Percentiles rank a stretch among this genome's conserved stretches.
Conservation (phyloP, 805 yeast species). For the Metschnikowia bowlesiae region DNA sequence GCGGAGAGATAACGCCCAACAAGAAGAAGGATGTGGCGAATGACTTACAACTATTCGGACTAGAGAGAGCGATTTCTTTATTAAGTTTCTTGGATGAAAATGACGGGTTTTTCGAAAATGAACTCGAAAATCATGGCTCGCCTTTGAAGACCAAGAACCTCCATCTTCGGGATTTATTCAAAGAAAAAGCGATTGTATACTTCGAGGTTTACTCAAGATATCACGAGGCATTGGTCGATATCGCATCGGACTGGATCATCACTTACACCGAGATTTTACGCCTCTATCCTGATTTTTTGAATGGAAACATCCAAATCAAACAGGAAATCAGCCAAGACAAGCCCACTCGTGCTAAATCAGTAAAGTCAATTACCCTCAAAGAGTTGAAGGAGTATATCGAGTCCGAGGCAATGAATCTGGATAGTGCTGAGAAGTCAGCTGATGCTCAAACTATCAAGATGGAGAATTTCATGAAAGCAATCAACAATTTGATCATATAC, state of each 20-base stretch:
- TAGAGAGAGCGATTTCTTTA: slow-evolving; percentile 31
- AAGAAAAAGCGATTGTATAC: slow-evolving; percentile 27
- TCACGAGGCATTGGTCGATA: slow-evolving; percentile 37
- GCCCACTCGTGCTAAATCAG: not conserved
- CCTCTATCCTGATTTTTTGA: slow-evolving; percentile 37
- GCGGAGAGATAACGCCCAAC: slow-evolving; percentile 10
- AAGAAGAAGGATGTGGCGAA: slow-evolving; percentile 21
- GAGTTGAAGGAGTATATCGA: not conserved
- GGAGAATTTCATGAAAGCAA: slow-evolving; percentile 31
- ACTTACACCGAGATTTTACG: slow-evolving; percentile 30
- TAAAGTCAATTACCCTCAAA: slow-evolving; percentile 5
- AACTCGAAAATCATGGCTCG: slow-evolving; percentile 6
- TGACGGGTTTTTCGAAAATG: slow-evolving; percentile 23
- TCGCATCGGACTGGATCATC: slow-evolving; percentile 40
- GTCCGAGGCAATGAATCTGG: not conserved
- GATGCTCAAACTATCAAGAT: slow-evolving; percentile 10
- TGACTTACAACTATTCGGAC: slow-evolving; percentile 30
- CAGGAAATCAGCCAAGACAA: not conserved
- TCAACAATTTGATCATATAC: slow-evolving; percentile 41
- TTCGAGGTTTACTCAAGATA: slow-evolving; percentile 33
- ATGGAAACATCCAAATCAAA: slow-evolving; percentile 20
- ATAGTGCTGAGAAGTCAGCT: not conserved
- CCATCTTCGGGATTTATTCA: slow-evolving; percentile 31
- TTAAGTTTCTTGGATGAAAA: slow-evolving; percentile 23
- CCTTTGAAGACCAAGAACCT: slow-evolving; percentile 29